These are phyloP conservation scores for Cytauxzoon felis DNA, from an alignment of 169 alveolate species.

Conservation along the genomic window DNA sequence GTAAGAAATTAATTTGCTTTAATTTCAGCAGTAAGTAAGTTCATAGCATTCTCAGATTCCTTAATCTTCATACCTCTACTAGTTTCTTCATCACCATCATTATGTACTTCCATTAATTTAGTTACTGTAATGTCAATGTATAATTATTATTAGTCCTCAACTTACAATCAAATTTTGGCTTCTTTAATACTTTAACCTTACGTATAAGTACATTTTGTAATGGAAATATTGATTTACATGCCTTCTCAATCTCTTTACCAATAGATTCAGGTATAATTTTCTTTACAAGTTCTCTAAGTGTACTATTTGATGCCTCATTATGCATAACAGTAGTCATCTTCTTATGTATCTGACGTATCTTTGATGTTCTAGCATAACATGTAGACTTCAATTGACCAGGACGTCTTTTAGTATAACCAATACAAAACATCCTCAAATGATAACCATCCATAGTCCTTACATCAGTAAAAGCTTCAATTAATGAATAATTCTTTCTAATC, in stretches of 20 bases:
- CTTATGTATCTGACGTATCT: slow-evolving; percentile 91
- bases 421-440: slow-evolving; percentile 93
- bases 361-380: slow-evolving; percentile 93
- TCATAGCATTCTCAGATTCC: slow-evolving; percentile 59
- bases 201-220: slow-evolving; percentile 93
- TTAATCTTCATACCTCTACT: slow-evolving; percentile 57
- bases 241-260: slow-evolving; percentile 94
- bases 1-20: slow-evolving; percentile 30
- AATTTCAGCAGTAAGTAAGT: slow-evolving; percentile 56
- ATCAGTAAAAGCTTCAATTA: slow-evolving; percentile 95
- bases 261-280: slow-evolving; percentile 92
- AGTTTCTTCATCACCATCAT: slow-evolving; percentile 80
- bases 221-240: slow-evolving; percentile 93
- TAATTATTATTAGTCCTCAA: slow-evolving; percentile 23
- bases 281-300: slow-evolving; percentile 92
- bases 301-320: slow-evolving; percentile 89
- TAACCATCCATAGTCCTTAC: slow-evolving; percentile 95
- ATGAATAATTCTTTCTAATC: slow-evolving; percentile 94
- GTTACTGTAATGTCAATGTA: slow-evolving; percentile 65
- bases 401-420: slow-evolving; percentile 94
- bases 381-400: slow-evolving; percentile 92
- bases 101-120: slow-evolving; percentile 86
- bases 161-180: slow-evolving; percentile 91
- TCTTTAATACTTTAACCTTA: slow-evolving; percentile 94
- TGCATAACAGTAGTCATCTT: slow-evolving; percentile 94